Percentiles rank a stretch among this genome's conserved stretches.
Evolutionary conservation across 805 yeast genomes (phyloP).

Genomic region (Yarrowia sp.): DNA sequence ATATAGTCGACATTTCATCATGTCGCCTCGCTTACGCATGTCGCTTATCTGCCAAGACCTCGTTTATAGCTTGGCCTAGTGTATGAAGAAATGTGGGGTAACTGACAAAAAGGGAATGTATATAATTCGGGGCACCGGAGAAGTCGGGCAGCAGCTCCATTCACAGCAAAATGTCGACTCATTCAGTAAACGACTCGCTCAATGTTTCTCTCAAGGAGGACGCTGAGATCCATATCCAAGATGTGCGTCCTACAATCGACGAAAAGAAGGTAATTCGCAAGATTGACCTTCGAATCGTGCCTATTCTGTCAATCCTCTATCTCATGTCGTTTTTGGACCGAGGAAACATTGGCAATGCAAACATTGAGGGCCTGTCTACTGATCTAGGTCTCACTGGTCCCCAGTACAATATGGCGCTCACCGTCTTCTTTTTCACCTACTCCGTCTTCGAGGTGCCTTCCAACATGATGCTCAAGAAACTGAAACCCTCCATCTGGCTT

Average conservation of each 20-base stretch:
- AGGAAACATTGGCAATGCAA: conserved; percentile 62
- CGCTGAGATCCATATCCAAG: background rate
- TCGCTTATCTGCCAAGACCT: conserved; percentile 3
- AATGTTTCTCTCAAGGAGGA: background rate
- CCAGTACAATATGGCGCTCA: conserved; percentile 57
- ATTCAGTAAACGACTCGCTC: background rate
- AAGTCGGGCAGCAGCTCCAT: background rate
- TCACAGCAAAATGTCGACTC: background rate
- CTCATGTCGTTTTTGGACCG: conserved; percentile 60
- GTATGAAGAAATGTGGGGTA: conserved; percentile 3
- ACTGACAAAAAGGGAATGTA: background rate
- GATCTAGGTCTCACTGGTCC: conserved; percentile 54
- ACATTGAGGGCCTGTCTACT: conserved; percentile 58
- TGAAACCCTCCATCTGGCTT: conserved; percentile 57
- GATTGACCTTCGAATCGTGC: conserved; percentile 55
- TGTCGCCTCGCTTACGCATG: too few species aligned
- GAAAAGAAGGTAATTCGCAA: conserved; percentile 47
- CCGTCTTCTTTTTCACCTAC: conserved; percentile 59
- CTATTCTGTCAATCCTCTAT: conserved; percentile 57
- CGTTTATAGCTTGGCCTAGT: conserved; percentile 12
- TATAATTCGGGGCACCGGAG: background rate
- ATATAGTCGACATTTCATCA: too few species aligned
- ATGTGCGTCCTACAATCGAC: background rate
- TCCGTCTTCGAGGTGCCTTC: conserved; percentile 54
- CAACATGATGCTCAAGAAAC: conserved; percentile 55